These are phyloP conservation scores for Apostasia ramifera DNA, from an alignment of 106 monocot genomes.

Conservation along the genomic window DNA sequence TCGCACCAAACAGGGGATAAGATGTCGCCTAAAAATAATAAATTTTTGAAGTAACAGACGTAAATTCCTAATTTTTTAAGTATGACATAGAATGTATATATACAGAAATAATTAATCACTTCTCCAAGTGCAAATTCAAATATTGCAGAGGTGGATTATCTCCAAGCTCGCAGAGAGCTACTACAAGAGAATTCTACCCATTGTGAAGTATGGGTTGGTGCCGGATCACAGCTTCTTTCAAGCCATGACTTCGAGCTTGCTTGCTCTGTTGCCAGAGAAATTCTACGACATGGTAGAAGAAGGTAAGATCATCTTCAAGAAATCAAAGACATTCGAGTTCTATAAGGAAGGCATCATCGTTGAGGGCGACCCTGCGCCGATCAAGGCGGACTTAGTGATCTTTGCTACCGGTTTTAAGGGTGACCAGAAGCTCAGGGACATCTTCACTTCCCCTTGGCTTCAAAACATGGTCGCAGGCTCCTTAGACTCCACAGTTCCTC, in stretches of 20 bases:
- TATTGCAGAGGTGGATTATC: constrained; percentile 43
- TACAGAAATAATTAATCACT: too few relatives aligned
- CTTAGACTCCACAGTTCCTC: constrained; percentile 28
- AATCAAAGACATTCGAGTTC: constrained; percentile 38
- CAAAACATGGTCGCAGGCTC: constrained; percentile 21
- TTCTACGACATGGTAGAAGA: constrained; percentile 62
- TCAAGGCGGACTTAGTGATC: constrained; percentile 35
- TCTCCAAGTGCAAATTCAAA: neutral
- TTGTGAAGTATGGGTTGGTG: constrained; percentile 60
- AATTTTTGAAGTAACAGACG: neutral
- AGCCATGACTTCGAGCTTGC: constrained; percentile 17
- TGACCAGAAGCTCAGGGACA: too few relatives aligned
- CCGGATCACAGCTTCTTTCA: constrained; percentile 49
- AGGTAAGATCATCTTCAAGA: constrained; percentile 55
- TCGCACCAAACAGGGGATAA: too few relatives aligned
- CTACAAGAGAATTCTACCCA: constrained; percentile 31
- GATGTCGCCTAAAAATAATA: too few relatives aligned
- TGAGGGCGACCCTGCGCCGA: constrained; percentile 18
- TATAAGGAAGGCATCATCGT: constrained; percentile 34
- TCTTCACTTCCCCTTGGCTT: constrained; percentile 15
- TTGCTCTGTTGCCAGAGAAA: constrained; percentile 34
- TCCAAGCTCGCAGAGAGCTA: constrained; percentile 53
- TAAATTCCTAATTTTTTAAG: neutral
- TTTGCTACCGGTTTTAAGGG: too few relatives aligned
- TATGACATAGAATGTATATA: neutral